These are phyloP conservation scores for Paecilomyces sp. DNA, from an alignment of 2,329 filamentous ascomycete genomes.

Conservation along the genomic window DNA sequence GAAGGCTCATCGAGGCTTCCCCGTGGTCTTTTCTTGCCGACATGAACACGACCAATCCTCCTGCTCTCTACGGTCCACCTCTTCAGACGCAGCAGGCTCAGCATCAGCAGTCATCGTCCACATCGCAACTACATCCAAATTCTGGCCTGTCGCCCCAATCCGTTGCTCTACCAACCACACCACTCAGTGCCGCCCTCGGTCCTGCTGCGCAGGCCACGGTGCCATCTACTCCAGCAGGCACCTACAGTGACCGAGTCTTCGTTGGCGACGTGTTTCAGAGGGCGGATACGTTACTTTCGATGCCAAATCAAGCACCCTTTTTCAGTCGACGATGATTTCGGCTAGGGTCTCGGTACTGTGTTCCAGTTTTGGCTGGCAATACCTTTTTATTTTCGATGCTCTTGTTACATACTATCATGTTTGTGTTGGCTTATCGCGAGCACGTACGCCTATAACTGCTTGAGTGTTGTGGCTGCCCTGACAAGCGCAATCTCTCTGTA, in stretches of 20 bases:
- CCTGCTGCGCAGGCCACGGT: slow-evolving; percentile 87
- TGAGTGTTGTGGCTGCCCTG: too few relatives aligned
- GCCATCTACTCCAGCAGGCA: slow-evolving; percentile 51
- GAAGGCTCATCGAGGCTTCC: slow-evolving; percentile 60
- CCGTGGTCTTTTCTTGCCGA: slow-evolving; percentile 54
- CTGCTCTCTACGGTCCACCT: slow-evolving; percentile 28
- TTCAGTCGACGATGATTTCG: slow-evolving; percentile 30
- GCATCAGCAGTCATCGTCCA: slow-evolving; percentile 23
- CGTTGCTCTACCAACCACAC: slow-evolving; percentile 69
- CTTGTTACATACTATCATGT: neutral
- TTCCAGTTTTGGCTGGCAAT: slow-evolving; percentile 1
- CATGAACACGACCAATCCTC: slow-evolving; percentile 24
- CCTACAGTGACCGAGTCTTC: slow-evolving; percentile 43
- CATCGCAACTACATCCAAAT: slow-evolving; percentile 13
- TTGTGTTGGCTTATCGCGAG: neutral
- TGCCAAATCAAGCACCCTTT: slow-evolving; percentile 35
- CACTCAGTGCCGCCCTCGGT: slow-evolving; percentile 79
- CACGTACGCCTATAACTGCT: neutral
- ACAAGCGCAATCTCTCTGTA: too few relatives aligned
- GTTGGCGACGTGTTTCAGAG: slow-evolving; percentile 43
- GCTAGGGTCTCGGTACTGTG: neutral
- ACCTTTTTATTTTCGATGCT: neutral
- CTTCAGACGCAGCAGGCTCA: slow-evolving; percentile 24
- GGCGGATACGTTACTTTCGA: slow-evolving; percentile 40
- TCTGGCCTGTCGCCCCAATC: slow-evolving; percentile 38